phyloP scores from a whole-genome alignment of 495 filamentous ascomycete species.

The Achaetomiella virescens region DNA sequence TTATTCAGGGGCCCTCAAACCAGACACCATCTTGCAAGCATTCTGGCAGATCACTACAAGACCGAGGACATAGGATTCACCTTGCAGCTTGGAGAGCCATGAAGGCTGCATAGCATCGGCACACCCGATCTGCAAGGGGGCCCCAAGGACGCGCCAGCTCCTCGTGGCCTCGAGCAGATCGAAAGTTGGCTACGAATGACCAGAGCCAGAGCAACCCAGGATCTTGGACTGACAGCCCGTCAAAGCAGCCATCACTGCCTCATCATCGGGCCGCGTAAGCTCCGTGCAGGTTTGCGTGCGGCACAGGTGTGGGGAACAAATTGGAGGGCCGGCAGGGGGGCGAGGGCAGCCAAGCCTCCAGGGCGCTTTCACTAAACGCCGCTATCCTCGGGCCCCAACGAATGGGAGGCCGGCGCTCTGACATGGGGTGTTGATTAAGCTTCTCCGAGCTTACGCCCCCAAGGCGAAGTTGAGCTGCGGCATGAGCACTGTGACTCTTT shows the following conservation, averaged over 20 bases:
- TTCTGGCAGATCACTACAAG: conserved; percentile 81
- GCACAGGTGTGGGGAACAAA: conserved; percentile 15
- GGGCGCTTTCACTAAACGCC: conserved; percentile 8
- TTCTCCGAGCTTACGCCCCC: conserved; percentile 10
- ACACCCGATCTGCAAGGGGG: not conserved
- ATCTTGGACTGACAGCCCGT: not conserved
- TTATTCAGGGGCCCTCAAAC: conserved; percentile 65
- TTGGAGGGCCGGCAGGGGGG: conserved; percentile 9
- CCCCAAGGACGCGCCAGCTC: conserved; percentile 10
- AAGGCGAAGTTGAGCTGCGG: not conserved
- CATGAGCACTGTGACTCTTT: conserved; percentile 5
- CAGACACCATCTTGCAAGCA: conserved; percentile 71
- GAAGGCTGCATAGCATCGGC: not conserved
- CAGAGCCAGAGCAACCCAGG: not conserved
- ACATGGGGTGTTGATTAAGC: conserved; percentile 9
- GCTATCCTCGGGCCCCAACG: not conserved
- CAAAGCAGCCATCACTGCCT: conserved; percentile 5
- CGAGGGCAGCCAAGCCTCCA: conserved; percentile 18
- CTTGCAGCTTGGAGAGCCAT: conserved; percentile 25
- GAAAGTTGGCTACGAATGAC: not conserved
- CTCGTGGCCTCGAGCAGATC: conserved; percentile 17
- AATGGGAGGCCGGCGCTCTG: conserved; percentile 10
- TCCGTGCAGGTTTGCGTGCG: conserved; percentile 14
- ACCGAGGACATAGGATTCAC: conserved; percentile 67
- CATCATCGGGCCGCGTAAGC: conserved; percentile 27